phyloP scores from a whole-genome alignment of 495 filamentous ascomycete species.

The Trichoderma orchidacearum region DNA sequence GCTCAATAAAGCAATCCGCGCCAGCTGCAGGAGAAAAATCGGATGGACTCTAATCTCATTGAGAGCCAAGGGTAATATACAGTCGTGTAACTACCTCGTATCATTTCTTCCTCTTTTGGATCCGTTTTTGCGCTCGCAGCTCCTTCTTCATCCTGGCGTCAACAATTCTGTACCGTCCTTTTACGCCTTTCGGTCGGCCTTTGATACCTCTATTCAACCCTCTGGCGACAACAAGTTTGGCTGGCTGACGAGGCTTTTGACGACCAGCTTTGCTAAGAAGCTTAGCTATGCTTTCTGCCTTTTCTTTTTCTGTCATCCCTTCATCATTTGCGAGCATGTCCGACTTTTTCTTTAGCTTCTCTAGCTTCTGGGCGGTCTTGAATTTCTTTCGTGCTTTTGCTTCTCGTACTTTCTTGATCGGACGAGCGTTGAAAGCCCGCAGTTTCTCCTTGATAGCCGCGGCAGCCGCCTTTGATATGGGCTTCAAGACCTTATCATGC shows the following conservation, averaged over 20 bases:
- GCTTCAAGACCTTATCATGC: constrained; percentile 73
- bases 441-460: constrained; percentile 90
- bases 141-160: constrained; percentile 98
- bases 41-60: background rate
- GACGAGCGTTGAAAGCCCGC: constrained; percentile 85
- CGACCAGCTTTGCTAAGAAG: constrained; percentile 69
- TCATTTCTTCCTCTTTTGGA: constrained; percentile 24
- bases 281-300: constrained; percentile 70
- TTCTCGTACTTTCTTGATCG: constrained; percentile 98
- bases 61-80: background rate
- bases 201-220: constrained; percentile 72
- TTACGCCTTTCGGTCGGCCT: constrained; percentile 69
- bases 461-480: constrained; percentile 80
- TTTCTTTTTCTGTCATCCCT: constrained; percentile 86
- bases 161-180: constrained; percentile 98
- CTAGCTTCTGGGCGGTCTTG: constrained; percentile 76
- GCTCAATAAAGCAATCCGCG: background rate
- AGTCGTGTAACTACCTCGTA: background rate
- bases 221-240: constrained; percentile 81
- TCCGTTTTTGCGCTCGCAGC: constrained; percentile 76
- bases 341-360: constrained; percentile 92
- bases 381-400: constrained; percentile 94
- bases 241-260: constrained; percentile 72
- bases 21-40: background rate
- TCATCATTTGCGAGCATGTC: constrained; percentile 77